Percentiles rank a stretch among this genome's conserved stretches.
Conservation (phyloP, 2,329 filamentous ascomycete genomes). For the Dactylellina drechsleri region DNA sequence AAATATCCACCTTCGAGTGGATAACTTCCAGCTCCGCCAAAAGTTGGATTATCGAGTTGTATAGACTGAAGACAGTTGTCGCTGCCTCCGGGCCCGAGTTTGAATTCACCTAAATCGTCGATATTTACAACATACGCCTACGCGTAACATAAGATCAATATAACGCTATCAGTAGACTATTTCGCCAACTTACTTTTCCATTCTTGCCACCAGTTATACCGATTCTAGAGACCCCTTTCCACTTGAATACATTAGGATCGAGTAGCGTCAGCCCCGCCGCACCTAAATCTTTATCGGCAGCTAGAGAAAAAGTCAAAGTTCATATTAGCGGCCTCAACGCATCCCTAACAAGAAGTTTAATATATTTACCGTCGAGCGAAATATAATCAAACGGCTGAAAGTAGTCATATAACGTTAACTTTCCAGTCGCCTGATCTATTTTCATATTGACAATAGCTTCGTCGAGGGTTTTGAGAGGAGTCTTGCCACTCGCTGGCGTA, state of each 20-base stretch:
- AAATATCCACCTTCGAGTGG: slow-evolving; percentile 64
- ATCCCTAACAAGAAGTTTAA: too few species aligned
- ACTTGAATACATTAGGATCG: slow-evolving; percentile 64
- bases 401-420: slow-evolving; percentile 66
- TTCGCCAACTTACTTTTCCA: slow-evolving; percentile 59
- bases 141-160: not conserved
- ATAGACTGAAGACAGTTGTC: slow-evolving; percentile 62
- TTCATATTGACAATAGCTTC: slow-evolving; percentile 63
- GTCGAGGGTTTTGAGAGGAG: slow-evolving; percentile 62
- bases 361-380: slow-evolving; percentile 59
- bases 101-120: slow-evolving; percentile 63
- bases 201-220: slow-evolving; percentile 67
- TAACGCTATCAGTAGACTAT: not conserved
- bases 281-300: slow-evolving; percentile 67
- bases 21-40: slow-evolving; percentile 60
- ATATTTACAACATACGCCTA: slow-evolving; percentile 62
- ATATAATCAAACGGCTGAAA: slow-evolving; percentile 69
- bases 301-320: slow-evolving; percentile 54
- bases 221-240: slow-evolving; percentile 64
- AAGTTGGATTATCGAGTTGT: slow-evolving; percentile 29
- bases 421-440: slow-evolving; percentile 60
- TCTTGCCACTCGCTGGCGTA: slow-evolving; percentile 60
- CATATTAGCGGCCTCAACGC: not conserved
- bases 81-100: slow-evolving; percentile 61
- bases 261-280: slow-evolving; percentile 63